Evolutionary conservation across 208 protist species (phyloP).

Genomic region (Spongospora subterranea): DNA sequence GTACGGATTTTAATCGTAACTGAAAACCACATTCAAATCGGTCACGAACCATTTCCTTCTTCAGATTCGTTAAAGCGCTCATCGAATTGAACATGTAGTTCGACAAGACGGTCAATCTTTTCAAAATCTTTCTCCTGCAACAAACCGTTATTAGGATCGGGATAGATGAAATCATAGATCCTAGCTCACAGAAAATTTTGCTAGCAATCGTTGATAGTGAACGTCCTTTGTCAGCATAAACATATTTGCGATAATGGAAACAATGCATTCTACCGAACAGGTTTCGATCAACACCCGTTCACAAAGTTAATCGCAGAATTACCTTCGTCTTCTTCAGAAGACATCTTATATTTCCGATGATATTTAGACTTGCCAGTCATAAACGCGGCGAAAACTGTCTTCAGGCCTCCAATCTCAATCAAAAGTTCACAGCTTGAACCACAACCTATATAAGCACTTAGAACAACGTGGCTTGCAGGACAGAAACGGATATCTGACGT

Average conservation of each 20-base stretch:
- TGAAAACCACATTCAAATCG: neutral
- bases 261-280: no score
- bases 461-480: neutral
- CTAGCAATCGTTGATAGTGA: constrained; percentile 32
- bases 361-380: constrained; percentile 21
- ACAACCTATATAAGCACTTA: neutral
- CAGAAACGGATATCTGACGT: neutral
- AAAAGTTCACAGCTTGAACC: neutral
- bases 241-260: constrained; percentile 35
- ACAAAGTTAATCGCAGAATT: neutral
- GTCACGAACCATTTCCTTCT: neutral
- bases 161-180: neutral
- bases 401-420: constrained; percentile 1
- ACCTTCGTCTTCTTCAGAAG: constrained; percentile 37
- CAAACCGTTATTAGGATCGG: neutral
- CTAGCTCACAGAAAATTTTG: neutral
- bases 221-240: constrained; percentile 12
- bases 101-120: constrained; percentile 39
- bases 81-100: neutral
- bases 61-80: neutral
- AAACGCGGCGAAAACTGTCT: constrained; percentile 36
- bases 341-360: constrained; percentile 48
- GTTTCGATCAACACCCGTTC: neutral
- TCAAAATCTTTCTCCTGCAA: constrained; percentile 33
- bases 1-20: neutral